Evolutionary conservation across 768 basidiomycete species (phyloP).

Genomic region (Lentinula sp.): DNA sequence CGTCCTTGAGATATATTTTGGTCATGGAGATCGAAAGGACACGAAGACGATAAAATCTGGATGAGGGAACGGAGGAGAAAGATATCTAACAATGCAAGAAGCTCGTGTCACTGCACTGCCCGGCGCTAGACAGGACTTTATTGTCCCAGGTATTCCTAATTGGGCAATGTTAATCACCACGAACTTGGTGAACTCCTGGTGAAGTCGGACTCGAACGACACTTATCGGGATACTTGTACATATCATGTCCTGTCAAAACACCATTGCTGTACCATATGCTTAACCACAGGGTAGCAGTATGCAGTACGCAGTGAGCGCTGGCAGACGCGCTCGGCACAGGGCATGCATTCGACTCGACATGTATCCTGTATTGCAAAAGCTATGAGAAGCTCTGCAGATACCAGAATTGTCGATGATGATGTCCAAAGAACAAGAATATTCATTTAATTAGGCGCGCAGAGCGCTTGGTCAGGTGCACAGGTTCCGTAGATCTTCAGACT

Average conservation of each 20-base stretch:
- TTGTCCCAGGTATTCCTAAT: background rate
- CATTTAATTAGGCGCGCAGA: background rate
- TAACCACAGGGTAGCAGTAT: too few species aligned
- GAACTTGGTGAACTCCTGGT: too few species aligned
- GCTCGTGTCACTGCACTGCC: conserved; percentile 3
- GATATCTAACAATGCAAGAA: background rate
- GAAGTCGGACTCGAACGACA: background rate
- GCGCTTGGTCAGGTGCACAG: background rate
- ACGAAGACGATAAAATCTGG: conserved; percentile 5
- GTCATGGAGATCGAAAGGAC: conserved; percentile 9
- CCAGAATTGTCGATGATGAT: too few species aligned
- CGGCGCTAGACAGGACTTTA: background rate
- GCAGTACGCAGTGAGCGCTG: too few species aligned
- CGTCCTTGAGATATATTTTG: conserved; percentile 30
- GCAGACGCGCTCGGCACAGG: too few species aligned
- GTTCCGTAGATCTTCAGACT: background rate
- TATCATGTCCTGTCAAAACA: too few species aligned
- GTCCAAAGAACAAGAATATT: background rate
- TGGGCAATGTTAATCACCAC: too few species aligned
- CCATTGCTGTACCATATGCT: too few species aligned
- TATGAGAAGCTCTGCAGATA: too few species aligned
- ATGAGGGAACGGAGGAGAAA: background rate
- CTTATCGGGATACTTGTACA: background rate
- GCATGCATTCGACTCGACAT: too few species aligned
- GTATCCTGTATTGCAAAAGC: too few species aligned